Evolutionary conservation across 805 yeast species (phyloP), one percentile per base, ranked within the genome.

Genomic region (Kodamaea leandrae): DNA sequence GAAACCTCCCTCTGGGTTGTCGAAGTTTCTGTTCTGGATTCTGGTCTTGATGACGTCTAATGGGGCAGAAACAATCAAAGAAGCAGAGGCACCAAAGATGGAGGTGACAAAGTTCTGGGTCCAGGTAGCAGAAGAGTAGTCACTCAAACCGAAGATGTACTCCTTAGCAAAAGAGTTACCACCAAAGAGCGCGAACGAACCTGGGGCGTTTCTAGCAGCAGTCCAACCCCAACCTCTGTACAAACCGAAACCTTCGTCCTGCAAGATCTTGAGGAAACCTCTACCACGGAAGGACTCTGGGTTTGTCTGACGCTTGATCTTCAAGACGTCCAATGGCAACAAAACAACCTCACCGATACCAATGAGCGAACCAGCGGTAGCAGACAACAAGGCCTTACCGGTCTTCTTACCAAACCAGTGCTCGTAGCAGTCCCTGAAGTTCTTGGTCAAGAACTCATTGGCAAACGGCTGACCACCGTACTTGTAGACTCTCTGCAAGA

Each of bases 161-260:
- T 93, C 99, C 71, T 93, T 93, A 47, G 99, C 98, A 62, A 93
- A 93, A 12, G 99, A 96, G 60, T 91, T 89, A 69, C 98, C 99
- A 53, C 99, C 99, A 54, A 93, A 93, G 43, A 93, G 74, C 13
- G 98, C 96, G 60, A 93, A 93, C 2, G 96, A 88, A 45, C 99
- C 99, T 27, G 99, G 99, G 2, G 98, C 97, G 63, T 93, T 93
- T 78, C 99, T 84, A 32, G 99, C 99, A 53, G 95, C 95, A 45
- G 99, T 93, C 99, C 99, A 93, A 44, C 97, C 98, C 96, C 97
- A 90, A 51, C 99, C 99, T 63, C 96, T 78, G 72, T 93, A 93
- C 53, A 93, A 74, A 17, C 93, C 88, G 45, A 88, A 76, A 14
- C 99, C 98, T 70, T 93, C 99, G 61, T 93, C 99, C 42, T 73